Percentiles rank a stretch among this genome's conserved stretches.
Conservation (phyloP, 129 eudicot species). For the carrot (Daucus carota) region DNA sequence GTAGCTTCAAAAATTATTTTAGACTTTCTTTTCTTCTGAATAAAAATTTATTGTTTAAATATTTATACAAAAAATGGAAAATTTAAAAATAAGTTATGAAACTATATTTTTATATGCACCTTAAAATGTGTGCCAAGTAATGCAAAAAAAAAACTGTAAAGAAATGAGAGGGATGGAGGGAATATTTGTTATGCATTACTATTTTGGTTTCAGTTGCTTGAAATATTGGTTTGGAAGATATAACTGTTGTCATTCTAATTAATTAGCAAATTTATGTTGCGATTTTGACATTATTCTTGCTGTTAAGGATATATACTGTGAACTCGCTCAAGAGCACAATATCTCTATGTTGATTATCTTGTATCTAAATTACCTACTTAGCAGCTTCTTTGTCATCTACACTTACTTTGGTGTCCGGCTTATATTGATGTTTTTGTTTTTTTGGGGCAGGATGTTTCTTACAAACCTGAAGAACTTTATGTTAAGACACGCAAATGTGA, state of each 20-base stretch:
- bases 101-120: no score
- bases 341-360: neutral
- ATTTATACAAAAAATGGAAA: no score
- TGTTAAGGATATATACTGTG: neutral
- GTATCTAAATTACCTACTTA: neutral
- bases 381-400: neutral
- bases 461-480: constrained; percentile 60
- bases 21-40: no score
- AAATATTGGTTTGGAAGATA: neutral
- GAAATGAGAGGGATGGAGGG: no score
- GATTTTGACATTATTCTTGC: neutral
- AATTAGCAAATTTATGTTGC: neutral
- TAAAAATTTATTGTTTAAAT: no score
- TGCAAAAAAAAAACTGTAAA: no score
- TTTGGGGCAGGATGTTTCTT: constrained; percentile 51
- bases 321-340: neutral
- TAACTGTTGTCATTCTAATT: neutral
- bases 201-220: neutral
- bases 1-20: no score
- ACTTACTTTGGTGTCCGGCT: neutral
- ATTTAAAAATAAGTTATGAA: no score
- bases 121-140: no score
- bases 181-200: neutral
- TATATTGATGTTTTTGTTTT: neutral
- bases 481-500: constrained; percentile 70